phyloP scores from a whole-genome alignment of 257 asterid genomes.

The Fraxinus americana region DNA sequence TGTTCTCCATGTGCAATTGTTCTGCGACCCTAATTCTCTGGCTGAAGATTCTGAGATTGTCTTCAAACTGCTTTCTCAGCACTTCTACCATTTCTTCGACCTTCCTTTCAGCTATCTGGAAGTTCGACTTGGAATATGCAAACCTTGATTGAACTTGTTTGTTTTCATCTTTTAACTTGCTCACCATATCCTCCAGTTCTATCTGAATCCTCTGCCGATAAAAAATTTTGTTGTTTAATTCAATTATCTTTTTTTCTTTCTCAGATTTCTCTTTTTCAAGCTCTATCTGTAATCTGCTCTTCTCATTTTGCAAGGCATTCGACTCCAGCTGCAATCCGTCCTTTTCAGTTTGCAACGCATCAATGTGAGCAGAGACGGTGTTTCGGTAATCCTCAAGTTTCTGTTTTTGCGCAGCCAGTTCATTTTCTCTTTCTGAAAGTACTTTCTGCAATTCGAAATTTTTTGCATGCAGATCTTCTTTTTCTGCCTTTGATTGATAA shows the following conservation, averaged over 20 bases:
- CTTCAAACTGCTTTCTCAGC: constrained; percentile 64
- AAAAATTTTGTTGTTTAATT: constrained; percentile 34
- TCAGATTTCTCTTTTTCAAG: constrained; percentile 30
- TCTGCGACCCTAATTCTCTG: constrained; percentile 82
- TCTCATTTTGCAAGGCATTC: constrained; percentile 32
- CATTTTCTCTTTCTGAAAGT: constrained; percentile 39
- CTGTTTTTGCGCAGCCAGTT: constrained; percentile 20
- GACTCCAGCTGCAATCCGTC: constrained; percentile 31
- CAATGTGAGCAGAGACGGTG: neutral
- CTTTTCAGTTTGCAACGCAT: constrained; percentile 34
- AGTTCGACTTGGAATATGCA: constrained; percentile 36
- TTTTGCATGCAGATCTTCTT: constrained; percentile 29
- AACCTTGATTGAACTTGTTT: constrained; percentile 24
- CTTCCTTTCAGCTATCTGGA: constrained; percentile 52
- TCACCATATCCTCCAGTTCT: constrained; percentile 8
- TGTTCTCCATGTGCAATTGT: constrained; percentile 75
- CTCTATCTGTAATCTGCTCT: constrained; percentile 23
- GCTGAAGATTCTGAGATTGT: constrained; percentile 67
- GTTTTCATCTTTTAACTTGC: constrained; percentile 32
- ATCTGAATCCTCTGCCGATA: constrained; percentile 38
- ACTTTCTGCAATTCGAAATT: constrained; percentile 32
- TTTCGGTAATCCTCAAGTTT: neutral
- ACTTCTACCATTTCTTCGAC: constrained; percentile 71
- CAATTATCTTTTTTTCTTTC: constrained; percentile 39
- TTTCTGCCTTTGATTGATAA: constrained; percentile 22